Conservation (phyloP, 345 rosid genomes). For the Gossypium raimondii region DNA sequence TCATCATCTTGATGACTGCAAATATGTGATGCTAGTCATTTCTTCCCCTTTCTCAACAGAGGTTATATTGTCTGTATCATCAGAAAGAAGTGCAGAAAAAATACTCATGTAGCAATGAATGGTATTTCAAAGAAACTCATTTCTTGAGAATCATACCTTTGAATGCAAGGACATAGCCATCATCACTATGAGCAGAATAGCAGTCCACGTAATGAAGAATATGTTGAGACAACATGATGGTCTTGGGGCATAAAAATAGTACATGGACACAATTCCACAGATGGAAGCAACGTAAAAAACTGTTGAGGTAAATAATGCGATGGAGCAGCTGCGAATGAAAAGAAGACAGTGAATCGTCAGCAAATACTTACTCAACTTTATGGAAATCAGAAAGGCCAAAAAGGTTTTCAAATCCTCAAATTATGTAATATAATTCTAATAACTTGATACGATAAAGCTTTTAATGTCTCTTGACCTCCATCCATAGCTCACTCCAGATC, state of each 20-base stretch:
- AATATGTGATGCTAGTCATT: neutral
- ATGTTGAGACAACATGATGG: slow-evolving; percentile 58
- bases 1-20: neutral
- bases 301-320: slow-evolving; percentile 61
- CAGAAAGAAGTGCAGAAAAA: neutral
- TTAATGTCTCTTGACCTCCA: neutral
- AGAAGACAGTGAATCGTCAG: neutral
- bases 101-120: neutral
- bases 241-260: slow-evolving; percentile 44
- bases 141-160: slow-evolving; percentile 40
- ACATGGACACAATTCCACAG: slow-evolving; percentile 55
- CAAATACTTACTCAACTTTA: neutral
- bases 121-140: neutral
- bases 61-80: neutral
- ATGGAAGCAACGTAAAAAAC: slow-evolving; percentile 51
- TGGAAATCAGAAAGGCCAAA: neutral
- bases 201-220: slow-evolving; percentile 79
- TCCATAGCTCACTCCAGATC: neutral
- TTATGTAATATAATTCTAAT: neutral
- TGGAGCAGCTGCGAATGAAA: slow-evolving; percentile 49
- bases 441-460: neutral
- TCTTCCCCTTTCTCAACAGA: neutral
- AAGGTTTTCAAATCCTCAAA: neutral
- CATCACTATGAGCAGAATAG: slow-evolving; percentile 58
- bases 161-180: slow-evolving; percentile 69